These are phyloP conservation scores for Neotropicomus parvogracilis DNA, from an alignment of 1,284 basidiomycete genomes.

Conservation along the genomic window DNA sequence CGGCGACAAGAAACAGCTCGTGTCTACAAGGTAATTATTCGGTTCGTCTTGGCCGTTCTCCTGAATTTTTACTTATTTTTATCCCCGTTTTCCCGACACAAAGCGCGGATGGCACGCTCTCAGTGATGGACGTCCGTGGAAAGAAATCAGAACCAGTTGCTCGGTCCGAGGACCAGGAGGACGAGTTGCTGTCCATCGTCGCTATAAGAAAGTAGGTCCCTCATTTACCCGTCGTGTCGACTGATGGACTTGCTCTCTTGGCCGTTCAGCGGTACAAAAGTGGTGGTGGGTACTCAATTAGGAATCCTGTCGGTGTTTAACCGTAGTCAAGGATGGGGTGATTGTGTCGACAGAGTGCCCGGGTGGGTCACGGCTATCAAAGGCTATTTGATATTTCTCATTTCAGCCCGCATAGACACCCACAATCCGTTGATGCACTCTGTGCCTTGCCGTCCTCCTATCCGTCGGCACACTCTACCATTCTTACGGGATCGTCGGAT, in stretches of 20 bases:
- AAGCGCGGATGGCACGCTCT: constrained; percentile 90
- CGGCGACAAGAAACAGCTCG: constrained; percentile 79
- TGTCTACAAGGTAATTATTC: constrained; percentile 72
- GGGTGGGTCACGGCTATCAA: constrained; percentile 48
- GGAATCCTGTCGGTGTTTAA: constrained; percentile 93
- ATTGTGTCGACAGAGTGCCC: constrained; percentile 91
- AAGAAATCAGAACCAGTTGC: constrained; percentile 72
- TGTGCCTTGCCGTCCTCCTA: constrained; percentile 68
- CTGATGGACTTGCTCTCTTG: not conserved
- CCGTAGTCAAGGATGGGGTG: constrained; percentile 80
- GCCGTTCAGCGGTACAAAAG: constrained; percentile 61
- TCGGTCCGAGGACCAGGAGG: constrained; percentile 93
- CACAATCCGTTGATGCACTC: constrained; percentile 82
- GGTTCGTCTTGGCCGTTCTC: not conserved
- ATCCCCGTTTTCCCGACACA: not conserved
- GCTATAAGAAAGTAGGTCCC: constrained; percentile 70
- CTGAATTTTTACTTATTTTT: not conserved
- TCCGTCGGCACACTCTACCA: constrained; percentile 64
- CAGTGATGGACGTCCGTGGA: constrained; percentile 83
- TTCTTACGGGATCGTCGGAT: constrained; percentile 92
- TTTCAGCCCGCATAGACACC: constrained; percentile 54
- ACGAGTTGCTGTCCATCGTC: constrained; percentile 85
- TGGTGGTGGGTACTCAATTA: constrained; percentile 86
- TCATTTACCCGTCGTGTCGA: not conserved
- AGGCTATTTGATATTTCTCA: constrained; percentile 5